A percentile compares a stretch with the other conserved stretches of the same genome.
phyloP scores from a whole-genome alignment of 768 basidiomycete species.

The Trametes cingulata region DNA sequence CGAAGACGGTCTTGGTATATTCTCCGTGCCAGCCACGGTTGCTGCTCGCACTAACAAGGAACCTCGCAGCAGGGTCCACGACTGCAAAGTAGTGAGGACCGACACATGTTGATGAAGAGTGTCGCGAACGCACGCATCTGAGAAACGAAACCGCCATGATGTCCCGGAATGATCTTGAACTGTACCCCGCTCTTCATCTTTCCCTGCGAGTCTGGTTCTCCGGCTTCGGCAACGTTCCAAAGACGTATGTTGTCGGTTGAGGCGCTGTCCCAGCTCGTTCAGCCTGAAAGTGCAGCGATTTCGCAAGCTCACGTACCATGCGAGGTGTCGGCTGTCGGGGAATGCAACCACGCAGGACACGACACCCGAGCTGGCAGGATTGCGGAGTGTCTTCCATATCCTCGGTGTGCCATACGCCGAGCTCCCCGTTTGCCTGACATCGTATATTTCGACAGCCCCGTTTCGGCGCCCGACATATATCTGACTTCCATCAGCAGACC shows the following conservation, averaged over 20 bases:
- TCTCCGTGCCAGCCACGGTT: constrained; percentile 95
- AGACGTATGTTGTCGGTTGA: constrained; percentile 91
- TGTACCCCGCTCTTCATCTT: constrained; percentile 70
- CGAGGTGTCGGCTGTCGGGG: constrained; percentile 89
- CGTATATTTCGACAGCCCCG: constrained; percentile 91
- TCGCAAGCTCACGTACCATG: constrained; percentile 59
- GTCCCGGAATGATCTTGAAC: constrained; percentile 95
- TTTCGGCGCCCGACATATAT: constrained; percentile 91
- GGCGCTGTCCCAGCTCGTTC: constrained; percentile 52
- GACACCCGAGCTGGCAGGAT: constrained; percentile 85
- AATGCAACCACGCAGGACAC: constrained; percentile 91
- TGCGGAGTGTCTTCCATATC: constrained; percentile 78
- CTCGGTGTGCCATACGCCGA: constrained; percentile 68
- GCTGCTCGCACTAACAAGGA: constrained; percentile 89
- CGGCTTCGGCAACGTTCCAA: constrained; percentile 87
- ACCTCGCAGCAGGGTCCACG: constrained; percentile 80
- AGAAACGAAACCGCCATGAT: constrained; percentile 92
- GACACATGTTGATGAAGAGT: constrained; percentile 9
- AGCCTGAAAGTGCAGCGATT: constrained; percentile 12
- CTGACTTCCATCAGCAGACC: constrained; percentile 86
- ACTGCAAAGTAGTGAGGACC: constrained; percentile 46
- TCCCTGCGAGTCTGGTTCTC: constrained; percentile 62
- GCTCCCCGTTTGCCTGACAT: constrained; percentile 78
- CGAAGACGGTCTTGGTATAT: constrained; percentile 84
- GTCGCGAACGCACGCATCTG: constrained; percentile 73